phyloP scores from a whole-genome alignment of 1,284 basidiomycete species.

The Stereum hirsutum region DNA sequence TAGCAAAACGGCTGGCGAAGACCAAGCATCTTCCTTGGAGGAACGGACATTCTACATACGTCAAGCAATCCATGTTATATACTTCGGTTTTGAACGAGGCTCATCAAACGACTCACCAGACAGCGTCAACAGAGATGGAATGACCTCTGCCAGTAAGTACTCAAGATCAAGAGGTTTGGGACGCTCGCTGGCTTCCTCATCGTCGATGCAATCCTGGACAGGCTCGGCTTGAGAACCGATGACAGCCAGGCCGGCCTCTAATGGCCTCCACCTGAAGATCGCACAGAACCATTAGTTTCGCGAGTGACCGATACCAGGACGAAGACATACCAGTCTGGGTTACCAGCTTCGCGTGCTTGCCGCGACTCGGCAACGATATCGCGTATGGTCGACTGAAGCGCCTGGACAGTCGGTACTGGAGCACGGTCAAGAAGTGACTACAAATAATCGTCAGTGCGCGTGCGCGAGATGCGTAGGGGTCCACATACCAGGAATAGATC shows the following conservation, averaged over 20 bases:
- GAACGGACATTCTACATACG: conserved; percentile 67
- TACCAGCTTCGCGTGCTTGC: conserved; percentile 39
- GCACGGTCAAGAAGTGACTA: conserved; percentile 70
- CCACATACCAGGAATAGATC: conserved; percentile 71
- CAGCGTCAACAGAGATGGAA: conserved; percentile 68
- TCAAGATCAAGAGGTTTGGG: conserved; percentile 70
- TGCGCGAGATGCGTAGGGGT: neutral
- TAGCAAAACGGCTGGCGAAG: conserved; percentile 86
- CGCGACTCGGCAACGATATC: conserved; percentile 47
- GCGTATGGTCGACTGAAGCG: conserved; percentile 54
- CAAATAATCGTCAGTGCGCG: conserved; percentile 3
- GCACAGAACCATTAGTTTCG: conserved; percentile 6
- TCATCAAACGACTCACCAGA: conserved; percentile 34
- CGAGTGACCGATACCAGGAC: neutral
- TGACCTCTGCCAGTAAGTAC: conserved; percentile 65
- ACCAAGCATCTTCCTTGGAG: conserved; percentile 92
- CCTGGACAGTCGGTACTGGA: conserved; percentile 42
- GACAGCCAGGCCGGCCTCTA: conserved; percentile 79
- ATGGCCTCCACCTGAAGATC: conserved; percentile 71
- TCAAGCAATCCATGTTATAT: neutral
- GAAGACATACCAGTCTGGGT: conserved; percentile 39
- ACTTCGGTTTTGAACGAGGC: neutral
- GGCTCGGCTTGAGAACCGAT: conserved; percentile 81
- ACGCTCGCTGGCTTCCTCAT: conserved; percentile 56
- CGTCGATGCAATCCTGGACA: conserved; percentile 69